phyloP scores from a whole-genome alignment of 768 basidiomycete genomes.

The Mycena galericulata region DNA sequence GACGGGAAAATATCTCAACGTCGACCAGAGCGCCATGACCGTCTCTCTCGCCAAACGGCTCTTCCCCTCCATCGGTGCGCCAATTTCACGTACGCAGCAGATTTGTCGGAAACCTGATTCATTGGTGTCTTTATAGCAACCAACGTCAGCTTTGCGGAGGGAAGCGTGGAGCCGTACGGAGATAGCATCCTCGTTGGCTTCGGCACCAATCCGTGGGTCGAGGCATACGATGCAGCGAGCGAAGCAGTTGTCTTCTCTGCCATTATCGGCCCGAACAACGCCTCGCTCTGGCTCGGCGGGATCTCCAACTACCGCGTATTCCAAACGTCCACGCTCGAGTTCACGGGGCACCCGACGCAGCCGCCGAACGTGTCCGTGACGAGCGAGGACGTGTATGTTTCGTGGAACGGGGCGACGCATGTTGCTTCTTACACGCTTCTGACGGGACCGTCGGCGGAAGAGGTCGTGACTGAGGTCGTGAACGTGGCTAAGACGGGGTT shows the following conservation, averaged over 20 bases:
- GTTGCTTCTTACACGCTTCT: no score
- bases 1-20: no score
- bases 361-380: no score
- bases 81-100: constrained; percentile 22
- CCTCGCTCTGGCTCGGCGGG: constrained; percentile 16
- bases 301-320: constrained; percentile 23
- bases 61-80: no score
- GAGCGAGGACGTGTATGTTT: no score
- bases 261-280: constrained; percentile 28
- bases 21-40: no score
- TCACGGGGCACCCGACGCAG: no score
- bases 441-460: constrained; percentile 9
- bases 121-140: background rate
- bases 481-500: constrained; percentile 27
- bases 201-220: constrained; percentile 14
- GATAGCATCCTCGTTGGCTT: constrained; percentile 21
- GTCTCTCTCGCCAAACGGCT: constrained; percentile 15
- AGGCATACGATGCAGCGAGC: constrained; percentile 2
- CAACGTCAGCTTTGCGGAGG: constrained; percentile 16
- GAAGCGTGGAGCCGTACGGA: constrained; percentile 22
- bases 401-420: no score
- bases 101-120: background rate
- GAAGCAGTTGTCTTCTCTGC: constrained; percentile 21
- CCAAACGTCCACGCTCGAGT: constrained; percentile 25
- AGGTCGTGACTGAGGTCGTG: background rate